Base-by-base conservation (phyloP, 2,329 filamentous ascomycete genomes). In the Calonectria fujianensis region DNA sequence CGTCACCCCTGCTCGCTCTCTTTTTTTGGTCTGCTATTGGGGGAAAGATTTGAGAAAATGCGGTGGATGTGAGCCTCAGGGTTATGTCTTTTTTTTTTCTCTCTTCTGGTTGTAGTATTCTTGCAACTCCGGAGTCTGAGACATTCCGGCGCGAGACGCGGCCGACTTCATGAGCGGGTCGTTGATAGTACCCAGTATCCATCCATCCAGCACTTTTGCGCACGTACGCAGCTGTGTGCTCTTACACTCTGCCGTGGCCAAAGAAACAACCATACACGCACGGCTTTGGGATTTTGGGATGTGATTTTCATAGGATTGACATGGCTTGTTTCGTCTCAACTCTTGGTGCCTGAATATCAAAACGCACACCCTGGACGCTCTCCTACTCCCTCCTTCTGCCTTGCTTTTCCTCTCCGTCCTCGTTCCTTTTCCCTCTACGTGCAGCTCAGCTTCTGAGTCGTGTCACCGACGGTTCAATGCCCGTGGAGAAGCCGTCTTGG, bases 301-400 rank as follows among this genome's bases (percentile, higher is more conserved):
- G 13, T 13, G 52, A 64, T 51, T 29, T 27, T 32, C 41, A 16
- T 41, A 32, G 50, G 50, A 50, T 70, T 50, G 51, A 27, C 37
- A 51, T 20, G 13, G 41, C 50, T 39, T 27, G 45, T 70, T 41
- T 52, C n/a, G 51, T n/a, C 20, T 51, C 27, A 61, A 39, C 35
- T 54, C 50, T 39, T 54, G 67, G 72, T 77, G 74, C 74, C 72
- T 74, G 76, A 76, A 61, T 73, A 76, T 73, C 74, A n/a, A 48
- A 41, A 41, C 16, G 6, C 39, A 41, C 39, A 41, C 39, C 39
- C 29, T 41, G 48, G 57, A 41, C 52, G 20, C 48, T 41, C 48
- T 41, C 54, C 27, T 35, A 69, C 71, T 45, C 57, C 35, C 29
- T 24, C 57, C 50, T 48, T 67, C 52, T 70, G 45, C 66, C 73